These are phyloP conservation scores for Candida succiphila DNA, from an alignment of 805 yeast genomes.

Conservation along the genomic window DNA sequence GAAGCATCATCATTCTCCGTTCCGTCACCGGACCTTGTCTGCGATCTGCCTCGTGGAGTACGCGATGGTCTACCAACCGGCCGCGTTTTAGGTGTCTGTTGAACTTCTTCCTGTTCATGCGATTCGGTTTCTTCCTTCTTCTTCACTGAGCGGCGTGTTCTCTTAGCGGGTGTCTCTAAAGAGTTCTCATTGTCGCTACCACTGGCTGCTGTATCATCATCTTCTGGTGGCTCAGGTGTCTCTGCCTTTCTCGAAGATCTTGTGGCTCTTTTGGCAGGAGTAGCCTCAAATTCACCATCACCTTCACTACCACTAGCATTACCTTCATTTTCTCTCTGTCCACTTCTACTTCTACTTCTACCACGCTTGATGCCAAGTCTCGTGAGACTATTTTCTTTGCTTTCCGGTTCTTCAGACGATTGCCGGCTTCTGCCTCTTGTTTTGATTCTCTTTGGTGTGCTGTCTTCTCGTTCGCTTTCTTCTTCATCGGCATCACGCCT, in stretches of 20 bases:
- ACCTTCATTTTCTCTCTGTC: not conserved
- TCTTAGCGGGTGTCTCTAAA: slow-evolving; percentile 2
- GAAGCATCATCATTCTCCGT: slow-evolving; percentile 1
- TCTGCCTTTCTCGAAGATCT: too few species aligned
- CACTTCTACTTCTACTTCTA: not conserved
- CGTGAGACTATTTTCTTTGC: slow-evolving; percentile 1
- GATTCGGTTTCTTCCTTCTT: not conserved
- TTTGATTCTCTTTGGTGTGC: slow-evolving; percentile 1
- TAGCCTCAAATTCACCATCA: not conserved
- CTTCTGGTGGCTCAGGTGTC: too few species aligned
- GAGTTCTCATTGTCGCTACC: not conserved
- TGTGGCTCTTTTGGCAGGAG: too few species aligned
- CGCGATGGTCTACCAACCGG: too few species aligned
- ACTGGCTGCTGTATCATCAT: not conserved
- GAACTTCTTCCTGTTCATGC: not conserved
- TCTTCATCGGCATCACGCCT: not conserved
- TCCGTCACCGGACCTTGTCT: not conserved
- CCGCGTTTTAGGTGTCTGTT: too few species aligned
- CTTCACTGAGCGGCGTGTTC: slow-evolving; percentile 2
- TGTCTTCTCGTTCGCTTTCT: not conserved
- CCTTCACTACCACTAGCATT: not conserved
- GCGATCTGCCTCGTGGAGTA: not conserved
- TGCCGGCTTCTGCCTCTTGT: not conserved
- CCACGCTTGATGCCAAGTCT: not conserved
- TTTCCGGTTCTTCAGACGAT: not conserved